Base-by-base conservation (phyloP, 106 monocot genomes). In the Agapanthus africanus region DNA sequence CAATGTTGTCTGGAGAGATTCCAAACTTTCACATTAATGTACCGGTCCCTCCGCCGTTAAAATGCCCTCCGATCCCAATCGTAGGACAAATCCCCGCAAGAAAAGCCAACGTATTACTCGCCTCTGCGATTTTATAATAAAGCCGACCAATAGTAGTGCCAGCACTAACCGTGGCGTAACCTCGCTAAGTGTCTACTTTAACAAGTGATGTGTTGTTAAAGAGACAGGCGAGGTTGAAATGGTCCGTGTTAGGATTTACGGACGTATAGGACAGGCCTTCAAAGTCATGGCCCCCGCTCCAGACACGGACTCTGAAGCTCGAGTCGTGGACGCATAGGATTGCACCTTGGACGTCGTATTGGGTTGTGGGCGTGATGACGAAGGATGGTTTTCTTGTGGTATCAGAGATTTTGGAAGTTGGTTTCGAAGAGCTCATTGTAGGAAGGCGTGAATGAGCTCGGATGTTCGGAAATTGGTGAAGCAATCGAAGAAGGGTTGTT, bases 221-320 rank as follows among this genome's bases (percentile, higher is more conserved):
- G 51, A 84, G 56, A 18, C 70, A 69, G 22, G 39, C 60, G 32
- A 88, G 73, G 63, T 88, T 79, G 33, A 88, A 7, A n/a, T 67
- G 11, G 26, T 73, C 26, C 37, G 54, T 36, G 21, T 44, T 2
- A 16, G n/a, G n/a, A n/a, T n/a, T n/a, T n/a, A n/a, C n/a, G n/a
- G n/a, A n/a, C n/a, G n/a, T n/a, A 41, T 77, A 81, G 10, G 81
- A 81, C 51, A 77, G 50, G 51, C 78, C 82, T 37, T 83, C 82
- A 32, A 80, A 77, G 80, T 77, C 80, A 50, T 84, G 80, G 14
- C 77, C 80, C 4, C 84, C 84, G 60, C 80, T 84, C 9, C 76
- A 71, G 44, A 65, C 63, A 34, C 69, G 41, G 62, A 84, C 11
- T 5, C 2, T 30, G 8, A 80, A 25, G 38, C 77, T 54, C 25